Conservation (phyloP, 169 alveolate genomes). For the Plasmodium vinckei region DNA sequence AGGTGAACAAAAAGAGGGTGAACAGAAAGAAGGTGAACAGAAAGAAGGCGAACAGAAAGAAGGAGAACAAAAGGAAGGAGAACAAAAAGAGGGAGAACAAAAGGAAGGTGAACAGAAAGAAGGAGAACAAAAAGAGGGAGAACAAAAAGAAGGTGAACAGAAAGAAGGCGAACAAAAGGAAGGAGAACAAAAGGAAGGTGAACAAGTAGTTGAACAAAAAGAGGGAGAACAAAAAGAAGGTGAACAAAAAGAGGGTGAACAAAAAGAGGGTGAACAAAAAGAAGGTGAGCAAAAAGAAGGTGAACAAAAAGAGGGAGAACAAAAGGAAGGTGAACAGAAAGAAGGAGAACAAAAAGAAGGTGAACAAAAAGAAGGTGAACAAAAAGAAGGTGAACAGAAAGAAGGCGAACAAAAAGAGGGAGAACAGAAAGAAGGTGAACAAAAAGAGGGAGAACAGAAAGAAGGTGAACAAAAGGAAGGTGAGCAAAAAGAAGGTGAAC, state of each 20-base stretch:
- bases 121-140: neutral
- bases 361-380: neutral
- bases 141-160: neutral
- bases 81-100: neutral
- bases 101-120: neutral
- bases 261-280: too few species aligned
- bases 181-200: too few species aligned
- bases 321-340: too few species aligned
- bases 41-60: too few species aligned
- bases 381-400: neutral
- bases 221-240: neutral
- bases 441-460: too few species aligned
- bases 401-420: neutral
- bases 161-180: too few species aligned
- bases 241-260: neutral
- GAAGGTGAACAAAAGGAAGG: neutral
- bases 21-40: too few species aligned
- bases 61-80: neutral
- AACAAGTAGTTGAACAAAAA: neutral
- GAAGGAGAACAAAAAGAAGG: neutral
- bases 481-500: neutral
- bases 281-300: too few species aligned
- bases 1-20: too few species aligned
- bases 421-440: too few species aligned
- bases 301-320: too few species aligned